Evolutionary conservation across 2,329 filamentous ascomycete genomes (phyloP), one percentile per base, ranked within the genome.

Genomic region (Claviceps arundinis): DNA sequence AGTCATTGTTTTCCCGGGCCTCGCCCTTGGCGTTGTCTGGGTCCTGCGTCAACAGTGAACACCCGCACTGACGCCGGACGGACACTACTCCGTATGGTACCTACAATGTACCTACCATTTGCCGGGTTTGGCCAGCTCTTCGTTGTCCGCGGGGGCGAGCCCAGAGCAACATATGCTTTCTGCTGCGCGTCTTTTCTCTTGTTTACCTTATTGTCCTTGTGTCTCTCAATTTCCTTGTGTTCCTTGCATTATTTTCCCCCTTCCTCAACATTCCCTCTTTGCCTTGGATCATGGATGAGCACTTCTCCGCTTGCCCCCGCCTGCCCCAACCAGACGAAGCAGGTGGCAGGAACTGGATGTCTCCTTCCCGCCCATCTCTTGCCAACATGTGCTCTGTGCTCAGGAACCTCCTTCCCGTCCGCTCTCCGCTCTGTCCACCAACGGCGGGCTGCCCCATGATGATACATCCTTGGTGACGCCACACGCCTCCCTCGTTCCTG

Each of bases 401-500:
- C 42, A 14, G 42, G 22, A 24, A 22, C 41, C 19, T 9, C 41
- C 19, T 19, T 11, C 17, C n/a, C 34, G 22, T 26, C 26, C n/a
- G 40, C 48, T 50, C 30, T n/a, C n/a, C 26, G 40, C 26, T 38
- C 26, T 44, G 42, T 26, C 40, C 30, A 24, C 41, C 48, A 50
- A 37, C 38, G 38, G 17, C 11, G 37, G 9, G 40, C 38, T 17
- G 5, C n/a, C 41, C 48, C 24, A 24, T 24, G 24, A 5, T 24
- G 24, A 24, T 24, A 24, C 24, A 24, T 24, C n/a, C 50, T 19
- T 51, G 46, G 41, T 30, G 46, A n/a, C 47, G 34, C 50, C 53
- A 50, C 47, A n/a, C 37, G 37, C 26, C 24, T 24, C 51, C 22
- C 44, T 50, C 65, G 65, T 69, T 68, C 67, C 65, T 65, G 60